phyloP scores from a whole-genome alignment of 305 asterid genomes.

The Rubia tinctorum region DNA sequence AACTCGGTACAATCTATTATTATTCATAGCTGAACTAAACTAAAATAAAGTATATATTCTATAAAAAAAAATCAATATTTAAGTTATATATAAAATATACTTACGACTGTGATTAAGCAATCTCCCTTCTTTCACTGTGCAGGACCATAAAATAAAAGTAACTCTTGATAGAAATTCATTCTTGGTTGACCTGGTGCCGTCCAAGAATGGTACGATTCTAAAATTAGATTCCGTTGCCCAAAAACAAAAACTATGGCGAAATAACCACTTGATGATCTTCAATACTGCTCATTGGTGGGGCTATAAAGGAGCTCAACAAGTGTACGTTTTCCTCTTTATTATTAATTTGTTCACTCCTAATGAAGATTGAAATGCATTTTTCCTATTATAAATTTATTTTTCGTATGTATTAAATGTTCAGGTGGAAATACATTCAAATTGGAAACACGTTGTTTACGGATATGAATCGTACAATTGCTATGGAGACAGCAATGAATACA shows the following conservation, averaged over 20 bases:
- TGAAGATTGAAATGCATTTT: not conserved
- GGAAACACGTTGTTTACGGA: constrained; percentile 14
- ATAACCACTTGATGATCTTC: constrained; percentile 62
- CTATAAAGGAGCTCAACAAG: constrained; percentile 70
- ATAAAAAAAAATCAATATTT: no score
- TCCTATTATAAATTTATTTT: not conserved
- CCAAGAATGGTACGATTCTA: constrained; percentile 9
- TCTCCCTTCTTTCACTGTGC: not conserved
- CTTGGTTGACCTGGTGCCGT: constrained; percentile 24
- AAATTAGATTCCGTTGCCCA: constrained; percentile 36
- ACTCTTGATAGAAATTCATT: constrained; percentile 19
- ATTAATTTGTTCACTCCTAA: not conserved
- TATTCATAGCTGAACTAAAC: no score
- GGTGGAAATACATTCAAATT: constrained; percentile 32
- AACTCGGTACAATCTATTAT: no score
- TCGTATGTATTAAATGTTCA: not conserved
- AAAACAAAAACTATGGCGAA: constrained; percentile 58
- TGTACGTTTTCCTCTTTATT: constrained; percentile 31
- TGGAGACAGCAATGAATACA: constrained; percentile 24
- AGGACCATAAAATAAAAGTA: constrained; percentile 24
- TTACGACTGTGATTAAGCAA: no score
- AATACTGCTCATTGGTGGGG: constrained; percentile 98
- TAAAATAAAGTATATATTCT: no score
- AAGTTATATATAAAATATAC: no score
- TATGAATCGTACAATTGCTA: constrained; percentile 27